phyloP scores from a whole-genome alignment of 2,329 filamentous ascomycete genomes.

The Exophiala bonariae region DNA sequence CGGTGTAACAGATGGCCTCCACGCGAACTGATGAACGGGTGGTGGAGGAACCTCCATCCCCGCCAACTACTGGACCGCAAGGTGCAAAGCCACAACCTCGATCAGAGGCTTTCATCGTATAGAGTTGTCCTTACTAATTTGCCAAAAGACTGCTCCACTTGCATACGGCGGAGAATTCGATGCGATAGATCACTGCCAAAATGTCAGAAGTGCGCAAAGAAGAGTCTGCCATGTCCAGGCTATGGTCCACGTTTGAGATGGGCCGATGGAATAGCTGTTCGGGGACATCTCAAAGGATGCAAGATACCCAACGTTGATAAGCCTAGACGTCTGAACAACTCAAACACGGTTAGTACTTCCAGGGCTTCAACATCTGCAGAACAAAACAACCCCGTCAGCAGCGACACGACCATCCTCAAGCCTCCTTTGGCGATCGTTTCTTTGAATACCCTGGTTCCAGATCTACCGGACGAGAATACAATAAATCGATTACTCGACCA shows the following conservation, averaged over 20 bases:
- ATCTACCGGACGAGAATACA: conserved; percentile 73
- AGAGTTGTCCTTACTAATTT: background rate
- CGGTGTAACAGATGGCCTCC: too few relatives aligned
- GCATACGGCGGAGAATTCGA: conserved; percentile 28
- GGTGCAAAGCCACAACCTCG: conserved; percentile 12
- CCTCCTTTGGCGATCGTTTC: conserved; percentile 8
- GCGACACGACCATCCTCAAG: background rate
- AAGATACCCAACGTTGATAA: conserved; percentile 20
- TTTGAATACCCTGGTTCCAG: conserved; percentile 16
- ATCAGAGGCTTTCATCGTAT: background rate
- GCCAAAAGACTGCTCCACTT: conserved; percentile 28
- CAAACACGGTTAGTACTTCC: conserved; percentile 8
- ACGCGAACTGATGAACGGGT: too few relatives aligned
- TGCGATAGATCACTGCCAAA: conserved; percentile 29
- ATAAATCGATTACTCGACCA: conserved; percentile 72
- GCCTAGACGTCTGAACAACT: background rate
- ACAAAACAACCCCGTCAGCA: conserved; percentile 7
- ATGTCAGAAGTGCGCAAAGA: conserved; percentile 31
- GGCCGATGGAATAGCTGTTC: conserved; percentile 30
- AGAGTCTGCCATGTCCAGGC: conserved; percentile 29
- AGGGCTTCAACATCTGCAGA: conserved; percentile 12
- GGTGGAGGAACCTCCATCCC: background rate
- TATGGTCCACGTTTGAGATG: conserved; percentile 30
- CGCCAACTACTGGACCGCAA: conserved; percentile 15
- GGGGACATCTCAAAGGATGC: conserved; percentile 28